Conservation (phyloP, 495 filamentous ascomycete genomes). For the Pyrenula massariospora region DNA sequence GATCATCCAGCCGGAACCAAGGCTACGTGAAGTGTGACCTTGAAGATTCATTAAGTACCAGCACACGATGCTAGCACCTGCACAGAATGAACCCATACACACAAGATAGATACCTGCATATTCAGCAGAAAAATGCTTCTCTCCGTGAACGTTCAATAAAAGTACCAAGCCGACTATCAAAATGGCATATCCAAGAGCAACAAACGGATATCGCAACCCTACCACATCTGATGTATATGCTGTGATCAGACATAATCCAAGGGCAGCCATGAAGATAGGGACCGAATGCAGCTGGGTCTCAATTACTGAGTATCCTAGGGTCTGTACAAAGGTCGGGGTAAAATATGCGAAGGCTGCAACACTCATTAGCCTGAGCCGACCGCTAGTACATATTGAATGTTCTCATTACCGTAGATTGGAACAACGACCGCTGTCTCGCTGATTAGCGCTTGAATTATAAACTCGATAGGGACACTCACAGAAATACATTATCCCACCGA, state of each 20-base stretch:
- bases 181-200: conserved; percentile 39
- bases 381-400: neutral
- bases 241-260: conserved; percentile 45
- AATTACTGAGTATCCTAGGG: conserved; percentile 28
- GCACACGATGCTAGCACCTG: conserved; percentile 16
- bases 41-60: conserved; percentile 21
- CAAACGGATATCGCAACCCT: conserved; percentile 39
- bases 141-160: neutral
- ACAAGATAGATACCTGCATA: neutral
- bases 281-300: conserved; percentile 37
- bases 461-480: too few relatives aligned
- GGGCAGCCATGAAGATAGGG: conserved; percentile 30
- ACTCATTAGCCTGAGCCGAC: neutral
- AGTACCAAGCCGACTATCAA: conserved; percentile 23
- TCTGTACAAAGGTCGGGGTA: conserved; percentile 26
- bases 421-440: too few relatives aligned
- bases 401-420: conserved; percentile 8
- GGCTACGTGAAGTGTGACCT: conserved; percentile 16
- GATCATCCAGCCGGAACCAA: conserved; percentile 19
- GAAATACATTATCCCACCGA: conserved; percentile 16
- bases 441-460: too few relatives aligned
- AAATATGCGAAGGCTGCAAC: conserved; percentile 14
- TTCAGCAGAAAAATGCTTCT: neutral
- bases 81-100: neutral
- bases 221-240: conserved; percentile 15